These are phyloP conservation scores for Cytauxzoon felis DNA, from an alignment of 169 alveolate genomes.

Conservation along the genomic window DNA sequence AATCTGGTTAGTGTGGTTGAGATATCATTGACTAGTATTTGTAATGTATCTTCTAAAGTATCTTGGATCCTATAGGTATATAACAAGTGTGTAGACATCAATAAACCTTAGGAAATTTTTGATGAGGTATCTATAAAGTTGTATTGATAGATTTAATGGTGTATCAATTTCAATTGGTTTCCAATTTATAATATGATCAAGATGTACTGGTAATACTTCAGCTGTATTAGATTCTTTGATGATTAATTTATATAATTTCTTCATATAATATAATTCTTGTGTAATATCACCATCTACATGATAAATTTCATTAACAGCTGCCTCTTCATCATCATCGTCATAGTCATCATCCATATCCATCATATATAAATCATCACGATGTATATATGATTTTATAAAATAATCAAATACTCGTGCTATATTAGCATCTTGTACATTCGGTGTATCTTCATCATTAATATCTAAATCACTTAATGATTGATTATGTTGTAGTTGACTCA, in stretches of 20 bases:
- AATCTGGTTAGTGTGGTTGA: constrained; percentile 56
- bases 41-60: constrained; percentile 70
- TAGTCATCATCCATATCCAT: constrained; percentile 44
- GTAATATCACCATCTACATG: constrained; percentile 43
- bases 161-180: constrained; percentile 61
- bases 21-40: constrained; percentile 59
- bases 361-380: constrained; percentile 7
- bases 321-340: constrained; percentile 57
- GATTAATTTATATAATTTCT: constrained; percentile 51
- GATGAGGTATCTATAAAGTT: constrained; percentile 67
- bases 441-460: constrained; percentile 61
- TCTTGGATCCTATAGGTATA: constrained; percentile 59
- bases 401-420: constrained; percentile 73
- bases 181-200: constrained; percentile 71
- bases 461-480: constrained; percentile 26
- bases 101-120: constrained; percentile 59
- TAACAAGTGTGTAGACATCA: not conserved
- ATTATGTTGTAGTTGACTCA: constrained; percentile 11
- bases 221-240: constrained; percentile 57
- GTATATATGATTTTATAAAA: constrained; percentile 65
- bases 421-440: constrained; percentile 74
- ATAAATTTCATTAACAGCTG: constrained; percentile 45
- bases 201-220: constrained; percentile 68
- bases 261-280: constrained; percentile 55
- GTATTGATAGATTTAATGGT: constrained; percentile 63